phyloP scores from a whole-genome alignment of 768 basidiomycete species.

The Kwoniella sp. region DNA sequence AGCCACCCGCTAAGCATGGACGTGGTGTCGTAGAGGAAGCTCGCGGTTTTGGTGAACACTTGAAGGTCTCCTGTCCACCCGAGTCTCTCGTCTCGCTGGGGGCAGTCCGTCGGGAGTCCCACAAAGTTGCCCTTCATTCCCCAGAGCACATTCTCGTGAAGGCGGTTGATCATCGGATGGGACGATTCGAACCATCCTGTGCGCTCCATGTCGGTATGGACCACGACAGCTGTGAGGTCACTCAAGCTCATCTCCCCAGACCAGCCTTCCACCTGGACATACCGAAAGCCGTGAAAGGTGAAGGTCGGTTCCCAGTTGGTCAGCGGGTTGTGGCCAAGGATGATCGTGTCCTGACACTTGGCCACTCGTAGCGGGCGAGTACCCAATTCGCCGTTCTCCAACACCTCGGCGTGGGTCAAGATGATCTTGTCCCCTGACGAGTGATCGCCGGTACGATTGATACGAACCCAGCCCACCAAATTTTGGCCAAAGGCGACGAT shows the following conservation, averaged over 20 bases:
- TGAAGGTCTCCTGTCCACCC: slow-evolving; percentile 49
- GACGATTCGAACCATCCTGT: slow-evolving; percentile 36
- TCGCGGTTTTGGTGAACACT: slow-evolving; percentile 42
- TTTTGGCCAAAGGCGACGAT: slow-evolving; percentile 49
- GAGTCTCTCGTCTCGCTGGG: slow-evolving; percentile 47
- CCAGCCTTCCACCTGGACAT: slow-evolving; percentile 29
- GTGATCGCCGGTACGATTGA: not conserved
- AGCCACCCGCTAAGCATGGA: slow-evolving; percentile 26
- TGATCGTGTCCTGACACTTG: slow-evolving; percentile 21
- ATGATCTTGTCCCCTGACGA: slow-evolving; percentile 8
- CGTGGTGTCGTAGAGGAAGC: slow-evolving; percentile 35
- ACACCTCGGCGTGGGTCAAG: slow-evolving; percentile 38
- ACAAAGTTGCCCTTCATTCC: slow-evolving; percentile 36
- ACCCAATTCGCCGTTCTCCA: slow-evolving; percentile 46
- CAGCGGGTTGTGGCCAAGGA: slow-evolving; percentile 16
- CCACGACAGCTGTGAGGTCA: slow-evolving; percentile 27
- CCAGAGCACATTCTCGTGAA: slow-evolving; percentile 40
- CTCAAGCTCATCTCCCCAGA: not conserved
- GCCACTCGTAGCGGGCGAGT: slow-evolving; percentile 36
- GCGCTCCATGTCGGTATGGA: slow-evolving; percentile 31
- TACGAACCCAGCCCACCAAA: slow-evolving; percentile 39
- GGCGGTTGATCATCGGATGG: slow-evolving; percentile 30
- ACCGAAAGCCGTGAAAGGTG: slow-evolving; percentile 47
- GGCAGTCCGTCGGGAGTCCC: slow-evolving; percentile 44
- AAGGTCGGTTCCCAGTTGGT: slow-evolving; percentile 43